Percentiles rank a stretch among this genome's conserved stretches.
phyloP scores from a whole-genome alignment of 2,329 filamentous ascomycete genomes.

The Elsinoe arachidis region DNA sequence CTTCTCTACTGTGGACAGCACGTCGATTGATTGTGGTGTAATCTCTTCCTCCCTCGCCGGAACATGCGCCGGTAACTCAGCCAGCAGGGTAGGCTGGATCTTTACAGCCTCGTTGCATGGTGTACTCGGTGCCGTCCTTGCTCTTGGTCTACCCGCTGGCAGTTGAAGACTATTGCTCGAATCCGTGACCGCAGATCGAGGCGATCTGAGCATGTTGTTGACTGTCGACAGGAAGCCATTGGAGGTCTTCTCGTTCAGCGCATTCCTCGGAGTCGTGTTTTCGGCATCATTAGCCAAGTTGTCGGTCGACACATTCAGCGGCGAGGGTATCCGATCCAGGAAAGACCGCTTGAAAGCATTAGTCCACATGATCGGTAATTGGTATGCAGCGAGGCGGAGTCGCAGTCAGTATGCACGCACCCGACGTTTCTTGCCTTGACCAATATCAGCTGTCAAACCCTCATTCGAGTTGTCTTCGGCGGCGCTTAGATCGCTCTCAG shows the following conservation, averaged over 20 bases:
- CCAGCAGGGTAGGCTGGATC: background rate
- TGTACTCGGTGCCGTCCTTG: conserved; percentile 7
- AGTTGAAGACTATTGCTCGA: conserved; percentile 1
- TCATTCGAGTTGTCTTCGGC: background rate
- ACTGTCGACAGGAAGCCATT: conserved; percentile 7
- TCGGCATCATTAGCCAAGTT: background rate
- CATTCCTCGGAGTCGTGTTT: background rate
- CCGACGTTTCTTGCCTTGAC: conserved; percentile 4
- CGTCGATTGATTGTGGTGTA: conserved; percentile 1
- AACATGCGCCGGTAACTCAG: conserved; percentile 5
- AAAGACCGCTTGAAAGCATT: conserved; percentile 9
- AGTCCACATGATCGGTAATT: conserved; percentile 7
- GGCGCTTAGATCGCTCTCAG: conserved; percentile 1
- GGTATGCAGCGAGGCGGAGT: background rate
- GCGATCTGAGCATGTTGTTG: conserved; percentile 3
- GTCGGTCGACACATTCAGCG: conserved; percentile 8
- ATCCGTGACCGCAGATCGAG: conserved; percentile 4
- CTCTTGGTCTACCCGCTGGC: conserved; percentile 7
- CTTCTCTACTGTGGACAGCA: background rate
- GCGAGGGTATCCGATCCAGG: conserved; percentile 6
- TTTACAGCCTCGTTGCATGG: conserved; percentile 1
- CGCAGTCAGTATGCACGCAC: conserved; percentile 2
- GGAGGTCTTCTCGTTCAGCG: background rate
- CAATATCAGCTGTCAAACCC: background rate
- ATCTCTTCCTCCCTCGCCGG: background rate